phyloP scores from a whole-genome alignment of 2,329 filamentous ascomycete species.

The Fusarium nematophilum region DNA sequence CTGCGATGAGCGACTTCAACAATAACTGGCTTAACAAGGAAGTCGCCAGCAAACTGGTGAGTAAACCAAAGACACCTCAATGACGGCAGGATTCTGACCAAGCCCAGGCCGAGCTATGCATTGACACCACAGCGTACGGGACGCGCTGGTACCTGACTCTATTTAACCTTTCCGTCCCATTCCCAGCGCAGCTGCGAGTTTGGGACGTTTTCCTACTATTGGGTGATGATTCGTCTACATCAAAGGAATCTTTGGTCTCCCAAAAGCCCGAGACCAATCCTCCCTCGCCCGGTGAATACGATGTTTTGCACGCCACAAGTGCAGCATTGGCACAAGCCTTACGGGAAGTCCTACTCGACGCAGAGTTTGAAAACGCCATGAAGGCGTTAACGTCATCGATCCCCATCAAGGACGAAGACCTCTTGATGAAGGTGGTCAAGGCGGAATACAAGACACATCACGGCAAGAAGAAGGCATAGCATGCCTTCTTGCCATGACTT shows the following conservation, averaged over 20 bases:
- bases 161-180: conserved; percentile 97
- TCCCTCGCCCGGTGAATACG: conserved; percentile 66
- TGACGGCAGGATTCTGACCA: conserved; percentile 20
- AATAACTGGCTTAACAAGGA: conserved; percentile 84
- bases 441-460: conserved; percentile 83
- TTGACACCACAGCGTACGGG: conserved; percentile 91
- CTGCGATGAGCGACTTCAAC: conserved; percentile 86
- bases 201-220: conserved; percentile 99
- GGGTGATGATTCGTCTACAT: conserved; percentile 56
- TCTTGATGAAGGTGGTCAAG: conserved; percentile 89
- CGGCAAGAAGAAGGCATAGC: conserved; percentile 57
- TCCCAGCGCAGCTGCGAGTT: conserved; percentile 90
- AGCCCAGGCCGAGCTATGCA: conserved; percentile 75
- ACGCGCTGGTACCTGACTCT: conserved; percentile 97
- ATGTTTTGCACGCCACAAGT: conserved; percentile 89
- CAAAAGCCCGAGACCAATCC: conserved; percentile 34
- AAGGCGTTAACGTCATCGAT: conserved; percentile 95
- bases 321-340: conserved; percentile 92
- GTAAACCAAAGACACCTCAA: conserved; percentile 49
- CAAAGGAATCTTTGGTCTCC: conserved; percentile 21
- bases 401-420: conserved; percentile 91
- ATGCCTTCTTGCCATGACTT: conserved; percentile 43
- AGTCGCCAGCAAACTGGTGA: conserved; percentile 82
- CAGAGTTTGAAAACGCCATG: conserved; percentile 98
- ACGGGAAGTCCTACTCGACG: conserved; percentile 86